Evolutionary conservation across 306 rosid genomes (phyloP).

Genomic region (Castanea crenata): DNA sequence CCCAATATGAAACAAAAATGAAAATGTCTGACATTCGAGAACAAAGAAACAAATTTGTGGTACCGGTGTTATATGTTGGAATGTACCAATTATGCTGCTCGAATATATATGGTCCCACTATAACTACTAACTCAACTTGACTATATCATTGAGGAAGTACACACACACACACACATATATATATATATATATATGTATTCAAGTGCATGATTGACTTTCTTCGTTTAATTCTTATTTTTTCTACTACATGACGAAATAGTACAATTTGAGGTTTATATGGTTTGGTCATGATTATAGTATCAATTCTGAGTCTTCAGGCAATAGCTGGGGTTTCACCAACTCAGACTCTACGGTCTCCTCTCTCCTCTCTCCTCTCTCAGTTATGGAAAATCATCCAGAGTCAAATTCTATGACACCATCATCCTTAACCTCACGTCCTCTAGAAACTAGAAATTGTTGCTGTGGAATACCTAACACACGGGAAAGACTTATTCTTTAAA

Average conservation of each 20-base stretch:
- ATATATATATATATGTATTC: neutral
- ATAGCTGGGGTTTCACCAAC: slow-evolving; percentile 39
- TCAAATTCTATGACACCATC: slow-evolving; percentile 78
- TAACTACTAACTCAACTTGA: neutral
- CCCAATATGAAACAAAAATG: neutral
- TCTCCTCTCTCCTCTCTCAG: slow-evolving; percentile 6
- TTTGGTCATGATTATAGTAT: slow-evolving; percentile 32
- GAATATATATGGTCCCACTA: neutral
- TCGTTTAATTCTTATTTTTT: neutral
- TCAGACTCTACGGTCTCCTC: slow-evolving; percentile 11
- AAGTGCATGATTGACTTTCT: neutral
- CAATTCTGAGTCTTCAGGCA: neutral
- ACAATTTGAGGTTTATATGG: neutral
- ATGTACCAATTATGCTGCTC: no score
- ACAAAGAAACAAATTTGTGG: neutral
- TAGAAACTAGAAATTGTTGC: neutral
- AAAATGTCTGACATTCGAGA: neutral
- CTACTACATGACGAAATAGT: neutral
- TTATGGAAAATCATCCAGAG: slow-evolving; percentile 44
- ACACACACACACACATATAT: no score
- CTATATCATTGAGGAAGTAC: neutral
- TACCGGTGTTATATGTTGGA: no score
- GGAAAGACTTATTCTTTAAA: slow-evolving; percentile 29
- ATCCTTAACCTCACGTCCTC: slow-evolving; percentile 27
- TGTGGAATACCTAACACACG: slow-evolving; percentile 55